phyloP scores from a whole-genome alignment of 225 moss, liverwort and hornwort species.

The Neckera pumila region DNA sequence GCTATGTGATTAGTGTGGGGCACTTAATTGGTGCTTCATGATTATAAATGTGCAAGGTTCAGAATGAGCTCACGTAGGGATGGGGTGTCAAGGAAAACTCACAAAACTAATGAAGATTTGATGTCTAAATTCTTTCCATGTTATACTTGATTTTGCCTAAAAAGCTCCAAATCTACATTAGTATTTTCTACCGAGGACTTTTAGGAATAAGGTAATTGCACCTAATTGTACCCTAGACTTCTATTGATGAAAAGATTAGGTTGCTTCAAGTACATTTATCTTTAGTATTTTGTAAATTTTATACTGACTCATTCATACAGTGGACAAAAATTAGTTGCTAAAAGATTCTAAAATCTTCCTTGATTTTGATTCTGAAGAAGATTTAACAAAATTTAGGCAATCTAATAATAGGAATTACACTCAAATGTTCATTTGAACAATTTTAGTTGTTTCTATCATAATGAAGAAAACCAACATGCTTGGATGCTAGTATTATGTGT shows the following conservation, averaged over 20 bases:
- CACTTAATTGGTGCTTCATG: neutral
- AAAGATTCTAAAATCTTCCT: neutral
- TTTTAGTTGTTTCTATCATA: neutral
- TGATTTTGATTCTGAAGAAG: neutral
- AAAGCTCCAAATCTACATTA: neutral
- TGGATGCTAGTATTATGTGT: neutral
- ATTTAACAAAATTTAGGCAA: neutral
- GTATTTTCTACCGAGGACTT: too few relatives aligned
- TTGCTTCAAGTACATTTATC: too few relatives aligned
- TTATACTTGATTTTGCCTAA: rapidly evolving
- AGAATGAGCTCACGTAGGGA: neutral
- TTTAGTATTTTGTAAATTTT: too few relatives aligned
- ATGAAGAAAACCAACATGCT: neutral
- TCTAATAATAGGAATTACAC: rapidly evolving
- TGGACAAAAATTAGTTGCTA: neutral
- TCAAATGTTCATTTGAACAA: neutral
- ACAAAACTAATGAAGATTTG: neutral
- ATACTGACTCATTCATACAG: neutral
- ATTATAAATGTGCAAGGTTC: neutral
- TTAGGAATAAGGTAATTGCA: rapidly evolving
- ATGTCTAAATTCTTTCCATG: neutral
- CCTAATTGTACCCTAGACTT: rapidly evolving
- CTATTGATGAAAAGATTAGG: neutral
- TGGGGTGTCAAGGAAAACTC: neutral
- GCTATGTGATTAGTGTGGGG: neutral